Evolutionary conservation across 2,329 filamentous ascomycete genomes (phyloP).

Genomic region (Fusarium oxysporum): DNA sequence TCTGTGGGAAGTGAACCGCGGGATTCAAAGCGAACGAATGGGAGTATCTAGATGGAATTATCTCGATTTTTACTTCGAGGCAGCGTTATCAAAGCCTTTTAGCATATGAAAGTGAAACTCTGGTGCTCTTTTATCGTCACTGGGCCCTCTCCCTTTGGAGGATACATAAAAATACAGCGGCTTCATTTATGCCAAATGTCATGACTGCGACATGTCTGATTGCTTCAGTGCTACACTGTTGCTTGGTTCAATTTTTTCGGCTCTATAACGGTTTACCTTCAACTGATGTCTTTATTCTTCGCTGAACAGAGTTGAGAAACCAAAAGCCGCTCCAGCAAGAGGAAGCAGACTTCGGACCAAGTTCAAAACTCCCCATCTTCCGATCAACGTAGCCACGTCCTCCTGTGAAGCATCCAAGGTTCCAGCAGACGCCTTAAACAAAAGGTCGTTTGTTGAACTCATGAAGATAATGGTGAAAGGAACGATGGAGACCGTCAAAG

Average conservation of each 20-base stretch:
- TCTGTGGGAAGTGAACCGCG: neutral
- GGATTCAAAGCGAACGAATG: neutral
- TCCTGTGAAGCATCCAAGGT: slow-evolving; percentile 23
- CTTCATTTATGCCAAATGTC: neutral
- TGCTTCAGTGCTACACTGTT: neutral
- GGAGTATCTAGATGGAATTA: neutral
- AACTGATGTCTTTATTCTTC: neutral
- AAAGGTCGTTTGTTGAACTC: slow-evolving; percentile 50
- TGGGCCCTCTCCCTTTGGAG: fast-evolving
- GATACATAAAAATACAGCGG: neutral
- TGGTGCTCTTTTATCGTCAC: neutral
- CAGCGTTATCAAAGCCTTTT: neutral
- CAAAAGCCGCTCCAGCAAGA: slow-evolving; percentile 46
- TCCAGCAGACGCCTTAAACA: slow-evolving; percentile 45
- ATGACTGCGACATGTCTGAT: neutral
- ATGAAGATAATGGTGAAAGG: slow-evolving; percentile 56
- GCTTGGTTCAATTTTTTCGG: neutral
- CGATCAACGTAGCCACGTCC: slow-evolving; percentile 41
- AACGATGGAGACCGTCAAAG: slow-evolving; percentile 52
- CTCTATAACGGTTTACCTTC: too few relatives aligned
- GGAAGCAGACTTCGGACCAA: slow-evolving; percentile 48
- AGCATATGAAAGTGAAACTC: too few relatives aligned
- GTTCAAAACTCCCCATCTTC: slow-evolving; percentile 46
- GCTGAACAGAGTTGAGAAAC: slow-evolving; percentile 35
- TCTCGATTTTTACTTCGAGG: neutral